Percentiles rank a stretch among this genome's conserved stretches.
Evolutionary conservation across 2,329 filamentous ascomycete genomes (phyloP).

Genomic region (Colletotrichum musicola): DNA sequence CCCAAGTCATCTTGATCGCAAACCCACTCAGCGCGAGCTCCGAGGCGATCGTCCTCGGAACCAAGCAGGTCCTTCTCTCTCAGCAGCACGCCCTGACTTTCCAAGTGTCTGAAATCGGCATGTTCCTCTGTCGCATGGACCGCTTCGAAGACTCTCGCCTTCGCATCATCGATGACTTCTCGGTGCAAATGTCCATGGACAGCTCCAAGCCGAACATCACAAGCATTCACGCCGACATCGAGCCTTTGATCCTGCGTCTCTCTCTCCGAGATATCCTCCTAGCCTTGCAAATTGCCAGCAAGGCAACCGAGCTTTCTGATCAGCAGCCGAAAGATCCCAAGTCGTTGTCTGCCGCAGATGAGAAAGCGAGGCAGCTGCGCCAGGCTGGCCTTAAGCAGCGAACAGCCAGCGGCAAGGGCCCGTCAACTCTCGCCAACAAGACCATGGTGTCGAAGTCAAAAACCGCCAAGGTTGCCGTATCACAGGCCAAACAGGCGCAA

Average conservation of each 20-base stretch:
- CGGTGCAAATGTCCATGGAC: conserved; percentile 89
- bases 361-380: conserved; percentile 68
- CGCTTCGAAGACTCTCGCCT: conserved; percentile 91
- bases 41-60: conserved; percentile 94
- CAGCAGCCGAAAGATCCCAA: conserved; percentile 63
- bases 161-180: conserved; percentile 97
- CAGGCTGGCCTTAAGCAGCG: conserved; percentile 64
- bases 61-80: conserved; percentile 91
- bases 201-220: conserved; percentile 72
- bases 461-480: conserved; percentile 49
- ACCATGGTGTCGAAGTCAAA: conserved; percentile 51
- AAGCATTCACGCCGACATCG: conserved; percentile 87
- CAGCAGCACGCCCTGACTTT: conserved; percentile 95
- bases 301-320: conserved; percentile 88
- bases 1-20: conserved; percentile 95
- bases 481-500: conserved; percentile 43
- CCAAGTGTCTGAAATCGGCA: conserved; percentile 93
- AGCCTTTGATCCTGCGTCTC: conserved; percentile 89
- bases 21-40: conserved; percentile 92
- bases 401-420: conserved; percentile 67
- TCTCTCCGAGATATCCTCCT: conserved; percentile 95
- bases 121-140: conserved; percentile 99
- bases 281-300: conserved; percentile 90
- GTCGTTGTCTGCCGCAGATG: conserved; percentile 55
- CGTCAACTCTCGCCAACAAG: conserved; percentile 63